Evolutionary conservation across 371 early-diverging fungal species (phyloP).

Genomic region (Haplosporangium sp.): DNA sequence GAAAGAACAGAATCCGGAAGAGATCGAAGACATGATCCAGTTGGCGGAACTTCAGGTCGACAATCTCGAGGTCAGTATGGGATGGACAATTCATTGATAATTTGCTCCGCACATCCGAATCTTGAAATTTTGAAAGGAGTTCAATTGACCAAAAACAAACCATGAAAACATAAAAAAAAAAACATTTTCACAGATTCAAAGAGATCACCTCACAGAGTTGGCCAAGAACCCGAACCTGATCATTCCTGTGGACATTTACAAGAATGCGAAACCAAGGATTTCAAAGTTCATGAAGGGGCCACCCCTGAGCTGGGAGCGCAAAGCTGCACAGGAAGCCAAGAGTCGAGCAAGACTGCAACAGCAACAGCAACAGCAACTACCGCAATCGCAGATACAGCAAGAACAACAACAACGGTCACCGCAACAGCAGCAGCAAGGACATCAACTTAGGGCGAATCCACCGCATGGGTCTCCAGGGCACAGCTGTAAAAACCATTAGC

Average conservation of each 20-base stretch:
- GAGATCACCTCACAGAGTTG: constrained; percentile 49
- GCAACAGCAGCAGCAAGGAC: constrained; percentile 9
- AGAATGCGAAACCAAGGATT: constrained; percentile 47
- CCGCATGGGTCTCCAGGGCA: constrained; percentile 34
- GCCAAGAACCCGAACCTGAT: constrained; percentile 52
- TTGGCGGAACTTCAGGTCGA: constrained; percentile 51
- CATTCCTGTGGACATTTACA: constrained; percentile 53
- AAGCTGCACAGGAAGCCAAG: constrained; percentile 47
- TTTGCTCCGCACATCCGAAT: background rate
- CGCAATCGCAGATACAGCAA: too few species aligned
- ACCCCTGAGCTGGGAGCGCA: constrained; percentile 51
- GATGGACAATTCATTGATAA: background rate
- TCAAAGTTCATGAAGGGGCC: constrained; percentile 51
- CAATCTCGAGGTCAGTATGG: constrained; percentile 33
- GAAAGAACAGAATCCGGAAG: constrained; percentile 32
- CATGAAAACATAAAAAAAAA: too few species aligned
- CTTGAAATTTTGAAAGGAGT: too few species aligned
- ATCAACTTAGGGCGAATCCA: constrained; percentile 6
- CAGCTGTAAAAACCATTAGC: constrained; percentile 34
- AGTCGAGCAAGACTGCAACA: constrained; percentile 19
- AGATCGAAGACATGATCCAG: constrained; percentile 47
- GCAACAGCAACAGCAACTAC: background rate
- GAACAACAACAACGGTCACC: background rate
- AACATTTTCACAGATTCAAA: constrained; percentile 25
- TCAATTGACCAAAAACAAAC: too few species aligned